These are phyloP conservation scores for Tuber melanosporum DNA, from an alignment of 495 filamentous ascomycete species.

Conservation along the genomic window DNA sequence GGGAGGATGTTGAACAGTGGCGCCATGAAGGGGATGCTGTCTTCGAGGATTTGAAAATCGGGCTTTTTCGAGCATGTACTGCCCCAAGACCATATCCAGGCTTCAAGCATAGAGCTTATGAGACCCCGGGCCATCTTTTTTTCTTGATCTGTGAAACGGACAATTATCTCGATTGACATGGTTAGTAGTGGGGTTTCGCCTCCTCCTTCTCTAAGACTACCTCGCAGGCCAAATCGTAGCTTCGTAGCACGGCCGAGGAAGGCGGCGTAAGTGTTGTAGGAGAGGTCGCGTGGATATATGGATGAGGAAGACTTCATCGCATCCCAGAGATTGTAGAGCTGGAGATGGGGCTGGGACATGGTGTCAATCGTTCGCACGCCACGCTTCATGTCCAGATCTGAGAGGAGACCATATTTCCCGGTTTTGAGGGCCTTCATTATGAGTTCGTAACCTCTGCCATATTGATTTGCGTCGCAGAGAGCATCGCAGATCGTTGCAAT, in stretches of 20 bases:
- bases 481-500: constrained; percentile 14
- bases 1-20: constrained; percentile 17
- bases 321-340: constrained; percentile 24
- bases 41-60: constrained; percentile 10
- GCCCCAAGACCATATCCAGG: constrained; percentile 34
- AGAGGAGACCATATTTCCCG: constrained; percentile 22
- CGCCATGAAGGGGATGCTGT: constrained; percentile 29
- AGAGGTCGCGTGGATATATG: constrained; percentile 26
- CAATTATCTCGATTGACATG: constrained; percentile 34
- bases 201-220: constrained; percentile 6
- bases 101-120: constrained; percentile 22
- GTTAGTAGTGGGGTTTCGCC: constrained; percentile 23
- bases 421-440: constrained; percentile 18
- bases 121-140: constrained; percentile 7
- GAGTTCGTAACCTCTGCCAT: constrained; percentile 15
- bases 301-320: constrained; percentile 20
- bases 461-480: constrained; percentile 12
- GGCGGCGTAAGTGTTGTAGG: constrained; percentile 24
- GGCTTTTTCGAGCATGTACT: constrained; percentile 9
- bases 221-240: constrained; percentile 11
- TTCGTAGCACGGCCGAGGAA: constrained; percentile 27
- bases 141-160: constrained; percentile 16
- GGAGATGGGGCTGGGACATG: background rate
- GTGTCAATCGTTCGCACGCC: constrained; percentile 23
- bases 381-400: constrained; percentile 16